Evolutionary conservation across 148 eudicot genomes (phyloP), one percentile per base, ranked within the genome.

Genomic region (Silene conica): DNA sequence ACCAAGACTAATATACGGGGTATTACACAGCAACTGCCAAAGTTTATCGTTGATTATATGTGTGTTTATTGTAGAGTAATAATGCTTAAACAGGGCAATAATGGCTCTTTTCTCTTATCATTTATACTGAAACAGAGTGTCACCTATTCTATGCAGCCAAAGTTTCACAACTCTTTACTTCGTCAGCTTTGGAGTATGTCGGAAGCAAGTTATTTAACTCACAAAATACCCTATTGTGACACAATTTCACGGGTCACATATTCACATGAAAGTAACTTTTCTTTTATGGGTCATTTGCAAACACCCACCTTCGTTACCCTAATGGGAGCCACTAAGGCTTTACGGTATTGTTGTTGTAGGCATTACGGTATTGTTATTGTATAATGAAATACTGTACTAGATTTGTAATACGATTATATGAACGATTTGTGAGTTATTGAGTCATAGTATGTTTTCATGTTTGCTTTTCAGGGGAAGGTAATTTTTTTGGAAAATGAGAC

Each of bases 401-500:
- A 11, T 59, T 59, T 23, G 55, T 50, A 50, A 50, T 50, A 50
- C 14, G 43, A 38, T 38, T 38, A 5, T 38, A 38, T 38, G 19
- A n/a, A 18, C 60, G 21, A 56, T 3, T 6, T 14, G 21, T 56
- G 19, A 6, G 22, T 6, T 56, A 20, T 59, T 4, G 19, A 15
- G 28, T 59, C 22, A 59, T 59, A 59, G 4, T 20, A 4, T 50
- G 2, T 50, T 50, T 50, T 13, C 20, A 9, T 76, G 69, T 13
- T 66, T 66, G 11, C 3, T 52, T 75, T 71, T 57, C 79, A 80
- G 82, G 70, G 25, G 6, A 72, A 50, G 54, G 79, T 80, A 50
- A 79, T 76, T 41, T 80, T 80, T 41, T 71, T 69, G 13, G 71
- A 76, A 56, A 59, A 34, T 50, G 79, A 21, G 38, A 80, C 79